Conservation (phyloP, 176 grass and related monocot genomes). For the Lolium multiflorum region DNA sequence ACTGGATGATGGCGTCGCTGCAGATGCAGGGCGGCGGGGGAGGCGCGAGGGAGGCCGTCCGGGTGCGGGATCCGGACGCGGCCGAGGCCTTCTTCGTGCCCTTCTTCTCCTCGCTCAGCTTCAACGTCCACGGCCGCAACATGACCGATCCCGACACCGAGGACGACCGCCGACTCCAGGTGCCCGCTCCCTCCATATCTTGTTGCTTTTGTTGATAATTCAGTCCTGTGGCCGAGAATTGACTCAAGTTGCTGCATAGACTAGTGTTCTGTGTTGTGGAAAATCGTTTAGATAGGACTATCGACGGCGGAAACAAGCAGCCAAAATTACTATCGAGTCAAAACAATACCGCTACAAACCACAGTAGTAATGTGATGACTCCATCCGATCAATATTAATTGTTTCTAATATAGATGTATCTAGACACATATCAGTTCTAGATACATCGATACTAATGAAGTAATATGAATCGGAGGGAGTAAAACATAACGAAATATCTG, state of each 20-base stretch:
- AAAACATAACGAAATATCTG: background rate
- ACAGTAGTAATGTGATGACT: too few relatives aligned
- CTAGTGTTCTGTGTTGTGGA: background rate
- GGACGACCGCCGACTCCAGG: slow-evolving; percentile 88
- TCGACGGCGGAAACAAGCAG: background rate
- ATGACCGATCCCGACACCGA: slow-evolving; percentile 96
- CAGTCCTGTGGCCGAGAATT: background rate
- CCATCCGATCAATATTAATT: too few relatives aligned
- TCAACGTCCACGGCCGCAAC: slow-evolving; percentile 93
- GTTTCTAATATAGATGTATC: too few relatives aligned
- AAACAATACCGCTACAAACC: background rate
- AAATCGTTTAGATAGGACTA: background rate
- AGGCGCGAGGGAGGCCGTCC: slow-evolving; percentile 61
- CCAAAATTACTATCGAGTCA: slow-evolving; percentile 1
- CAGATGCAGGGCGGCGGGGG: slow-evolving; percentile 32
- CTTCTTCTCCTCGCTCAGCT: slow-evolving; percentile 98
- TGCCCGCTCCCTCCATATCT: slow-evolving; percentile 15
- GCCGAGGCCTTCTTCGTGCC: slow-evolving; percentile 98
- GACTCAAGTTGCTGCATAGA: too few relatives aligned
- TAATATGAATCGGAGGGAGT: too few relatives aligned
- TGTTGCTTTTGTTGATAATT: background rate
- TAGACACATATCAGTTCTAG: too few relatives aligned
- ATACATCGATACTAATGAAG: too few relatives aligned
- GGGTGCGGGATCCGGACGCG: slow-evolving; percentile 73
- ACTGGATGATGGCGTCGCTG: slow-evolving; percentile 97